A percentile compares a stretch with the other conserved stretches of the same genome.
Conservation (phyloP, 2,329 filamentous ascomycete genomes). For the Diaporthe citriasiana region DNA sequence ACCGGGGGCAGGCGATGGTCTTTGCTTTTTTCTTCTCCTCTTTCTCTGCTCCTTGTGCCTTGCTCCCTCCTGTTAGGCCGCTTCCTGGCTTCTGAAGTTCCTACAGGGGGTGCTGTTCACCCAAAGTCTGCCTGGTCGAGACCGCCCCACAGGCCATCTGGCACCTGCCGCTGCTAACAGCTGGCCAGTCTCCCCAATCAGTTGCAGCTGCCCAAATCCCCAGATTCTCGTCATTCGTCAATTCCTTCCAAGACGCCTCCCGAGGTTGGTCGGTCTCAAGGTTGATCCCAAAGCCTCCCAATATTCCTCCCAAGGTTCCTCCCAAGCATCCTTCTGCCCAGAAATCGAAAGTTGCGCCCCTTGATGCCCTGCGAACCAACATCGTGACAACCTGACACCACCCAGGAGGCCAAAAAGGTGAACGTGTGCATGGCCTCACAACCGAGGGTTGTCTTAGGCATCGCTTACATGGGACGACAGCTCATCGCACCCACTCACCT, state of each 20-base stretch:
- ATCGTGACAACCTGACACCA: neutral
- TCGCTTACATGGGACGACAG: conserved; percentile 9
- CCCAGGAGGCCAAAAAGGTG: neutral
- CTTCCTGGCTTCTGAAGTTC: neutral
- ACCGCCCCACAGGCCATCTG: conserved; percentile 10
- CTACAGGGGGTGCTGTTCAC: neutral
- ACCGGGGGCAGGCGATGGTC: conserved; percentile 10
- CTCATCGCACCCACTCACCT: conserved; percentile 27
- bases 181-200: conserved; percentile 2
- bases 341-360: conserved; percentile 8
- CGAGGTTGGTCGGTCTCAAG: neutral
- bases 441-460: neutral
- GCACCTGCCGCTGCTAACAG: conserved; percentile 35
- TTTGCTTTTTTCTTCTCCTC: neutral
- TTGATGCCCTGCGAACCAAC: neutral
- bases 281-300: neutral
- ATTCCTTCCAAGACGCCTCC: conserved; percentile 29
- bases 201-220: neutral
- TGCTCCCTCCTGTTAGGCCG: conserved; percentile 23
- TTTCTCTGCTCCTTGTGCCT: neutral
- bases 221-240: conserved; percentile 37
- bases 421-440: neutral
- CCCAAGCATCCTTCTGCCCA: neutral
- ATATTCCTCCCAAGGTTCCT: neutral
- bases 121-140: conserved; percentile 20